Conservation (phyloP, 2,329 filamentous ascomycete species). For the Pseudopithomyces chartarum region DNA sequence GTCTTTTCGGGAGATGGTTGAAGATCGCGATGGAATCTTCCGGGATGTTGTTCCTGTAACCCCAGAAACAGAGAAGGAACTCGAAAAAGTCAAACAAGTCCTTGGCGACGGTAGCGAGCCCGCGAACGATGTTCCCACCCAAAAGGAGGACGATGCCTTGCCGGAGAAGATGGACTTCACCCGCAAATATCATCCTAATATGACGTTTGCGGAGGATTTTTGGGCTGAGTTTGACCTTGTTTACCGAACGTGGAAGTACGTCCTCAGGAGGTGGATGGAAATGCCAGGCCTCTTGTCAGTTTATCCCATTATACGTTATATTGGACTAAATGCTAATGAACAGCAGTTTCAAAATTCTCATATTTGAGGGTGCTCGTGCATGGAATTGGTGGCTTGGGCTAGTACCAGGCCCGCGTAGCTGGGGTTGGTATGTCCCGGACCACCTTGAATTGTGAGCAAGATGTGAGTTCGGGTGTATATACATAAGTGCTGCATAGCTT, state of each 20-base stretch:
- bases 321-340: neutral
- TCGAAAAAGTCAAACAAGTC: conserved; percentile 37
- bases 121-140: conserved; percentile 9
- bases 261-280: conserved; percentile 71
- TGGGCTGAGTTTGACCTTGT: conserved; percentile 68
- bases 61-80: conserved; percentile 31
- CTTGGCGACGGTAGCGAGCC: conserved; percentile 25
- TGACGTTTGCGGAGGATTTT: conserved; percentile 62
- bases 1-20: conserved; percentile 67
- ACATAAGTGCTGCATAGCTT: conserved; percentile 4
- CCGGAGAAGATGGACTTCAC: conserved; percentile 48
- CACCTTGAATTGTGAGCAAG: conserved; percentile 30
- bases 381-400: conserved; percentile 69
- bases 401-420: conserved; percentile 61
- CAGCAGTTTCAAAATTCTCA: conserved; percentile 56
- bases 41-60: conserved; percentile 20
- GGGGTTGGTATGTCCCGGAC: conserved; percentile 53
- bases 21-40: conserved; percentile 43
- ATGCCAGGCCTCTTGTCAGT: conserved; percentile 75
- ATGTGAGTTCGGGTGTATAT: neutral
- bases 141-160: conserved; percentile 46
- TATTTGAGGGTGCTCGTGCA: conserved; percentile 59
- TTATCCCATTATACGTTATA: neutral
- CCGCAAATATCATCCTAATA: conserved; percentile 48
- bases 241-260: conserved; percentile 65